Base-by-base conservation (phyloP, 106 monocot species). In the Dioscorea alata region DNA sequence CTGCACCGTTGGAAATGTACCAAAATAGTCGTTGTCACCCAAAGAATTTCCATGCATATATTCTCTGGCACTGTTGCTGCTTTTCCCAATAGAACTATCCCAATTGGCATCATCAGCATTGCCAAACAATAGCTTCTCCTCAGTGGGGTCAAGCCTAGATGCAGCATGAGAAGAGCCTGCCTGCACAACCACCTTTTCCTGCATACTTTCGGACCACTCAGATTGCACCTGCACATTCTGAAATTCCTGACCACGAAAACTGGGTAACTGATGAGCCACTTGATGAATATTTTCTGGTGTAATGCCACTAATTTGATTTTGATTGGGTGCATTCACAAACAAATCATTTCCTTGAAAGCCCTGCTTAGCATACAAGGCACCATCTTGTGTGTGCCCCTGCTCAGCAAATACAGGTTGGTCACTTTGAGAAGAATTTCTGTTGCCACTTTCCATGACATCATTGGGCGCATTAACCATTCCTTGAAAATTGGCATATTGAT, bases 121-220 rank as follows among this genome's bases (percentile, higher is more conserved):
- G 48, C 88, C 83, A 63, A 88, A 91, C 70, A 95, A 81, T 42
- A 95, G 65, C 54, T 81, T 91, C 66, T 95, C 71, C 70, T 95
- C 95, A 34, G 81, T 83, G 48, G 95, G 88, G 66, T 95, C 95
- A 49, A 95, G 74, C 64, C 79, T 88, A 85, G 81, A 66, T 19
- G 68, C 73, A 35, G 52, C 74, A 70, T 42, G 79, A 69, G 81
- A 76, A 34, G 67, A 31, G 15, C 59, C 74, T 60, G 48, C n/a
- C 22, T 65, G 69, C 61, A 61, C n/a, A 48, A 50, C 21, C 33
- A 60, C 19, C 58, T 78, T 88, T 52, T 78, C 80, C 23, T 76
- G 74, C 48, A 75, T 33, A 32, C 69, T 81, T 31, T 63, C 71
- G 49, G 71, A 59, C 76, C 63, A 75, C 54, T 68, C 63, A 50